Evolutionary conservation across 371 early-diverging fungal genomes (phyloP).

Genomic region (Zancudomyces culisetae): DNA sequence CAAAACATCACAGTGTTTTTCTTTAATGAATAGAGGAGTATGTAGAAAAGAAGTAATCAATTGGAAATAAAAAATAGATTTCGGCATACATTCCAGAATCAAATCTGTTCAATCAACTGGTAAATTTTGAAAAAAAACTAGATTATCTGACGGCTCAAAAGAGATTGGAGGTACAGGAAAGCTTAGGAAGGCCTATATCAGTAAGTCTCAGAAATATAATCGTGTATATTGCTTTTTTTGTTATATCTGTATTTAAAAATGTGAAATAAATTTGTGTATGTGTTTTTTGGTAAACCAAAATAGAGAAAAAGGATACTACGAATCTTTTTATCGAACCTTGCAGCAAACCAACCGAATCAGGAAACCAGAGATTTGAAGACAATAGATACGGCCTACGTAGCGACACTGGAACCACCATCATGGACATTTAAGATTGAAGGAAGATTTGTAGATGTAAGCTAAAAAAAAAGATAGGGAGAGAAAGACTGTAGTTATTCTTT

Average conservation of each 20-base stretch:
- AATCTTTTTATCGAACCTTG: conserved; percentile 71
- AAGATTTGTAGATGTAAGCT: conserved; percentile 48
- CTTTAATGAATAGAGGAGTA: no score
- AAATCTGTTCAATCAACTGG: conserved; percentile 59
- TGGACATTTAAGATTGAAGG: conserved; percentile 92
- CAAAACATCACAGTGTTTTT: no score
- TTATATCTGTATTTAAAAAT: background rate
- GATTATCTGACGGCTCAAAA: conserved; percentile 80
- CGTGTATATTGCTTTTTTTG: background rate
- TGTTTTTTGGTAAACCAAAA: conserved; percentile 32
- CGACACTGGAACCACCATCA: conserved; percentile 40
- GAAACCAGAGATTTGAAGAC: no score
- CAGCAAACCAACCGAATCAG: conserved; percentile 40
- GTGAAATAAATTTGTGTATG: conserved; percentile 2
- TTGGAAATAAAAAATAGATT: no score
- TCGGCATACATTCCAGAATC: conserved; percentile 84
- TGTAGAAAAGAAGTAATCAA: no score
- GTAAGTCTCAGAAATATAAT: conserved; percentile 39
- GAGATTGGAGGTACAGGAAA: conserved; percentile 72
- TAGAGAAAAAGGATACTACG: conserved; percentile 64
- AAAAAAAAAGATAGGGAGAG: no score
- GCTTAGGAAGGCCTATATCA: conserved; percentile 30
- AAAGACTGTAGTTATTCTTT: no score
- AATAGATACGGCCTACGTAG: background rate
- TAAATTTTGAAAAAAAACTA: conserved; percentile 67